Base-by-base conservation (phyloP, 352 stramenopile genomes). In the Blastocystis hominis region DNA sequence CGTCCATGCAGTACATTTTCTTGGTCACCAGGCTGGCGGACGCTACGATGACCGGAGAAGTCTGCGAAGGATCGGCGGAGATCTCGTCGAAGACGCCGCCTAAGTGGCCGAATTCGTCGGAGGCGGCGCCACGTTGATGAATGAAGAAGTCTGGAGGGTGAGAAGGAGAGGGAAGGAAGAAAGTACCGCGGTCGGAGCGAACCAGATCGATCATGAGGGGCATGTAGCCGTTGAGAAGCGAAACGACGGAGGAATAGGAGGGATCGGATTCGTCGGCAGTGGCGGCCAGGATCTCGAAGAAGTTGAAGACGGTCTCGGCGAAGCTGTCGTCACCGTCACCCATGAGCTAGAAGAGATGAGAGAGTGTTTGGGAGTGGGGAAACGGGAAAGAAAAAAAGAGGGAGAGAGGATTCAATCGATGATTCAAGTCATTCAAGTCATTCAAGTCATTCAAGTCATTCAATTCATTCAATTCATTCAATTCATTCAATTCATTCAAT, bases 121-220 rank as follows among this genome's bases (percentile, higher is more conserved):
- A 40, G 1, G 72, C 72, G 9, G 50, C 62, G 10, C 54, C 47
- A 9, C 72, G 72, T 0, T 68, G 44, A 2, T 44, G 50, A 24
- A 66, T 44, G 30, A 46, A 64, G 1, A 84, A 34, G 30, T 84
- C 72, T 84, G 17, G 3, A 9, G 42, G n/a, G n/a, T n/a, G 47
- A 53, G 5, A 84, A 34, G 17, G 20, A 15, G n/a, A n/a, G n/a
- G n/a, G n/a, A 6, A 10, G n/a, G 0, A 40, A 34, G 44, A n/a
- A 54, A 34, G 6, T 66, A 84, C 72, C 72, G 30, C 54, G 50
- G 34, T 84, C 72, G 56, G n/a, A 68, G 24, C 56, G 53, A 30
- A 84, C 72, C 50, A 84, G 17, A 34, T 84, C 72, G 50, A 84
- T 84, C 44, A 84, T 84, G 44, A 84, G 40, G 2, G 72, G 72